Percentiles rank a stretch among this genome's conserved stretches.
These are phyloP conservation scores for Xylariaceae sp. DNA, from an alignment of 2,329 filamentous ascomycete genomes.

Conservation along the genomic window DNA sequence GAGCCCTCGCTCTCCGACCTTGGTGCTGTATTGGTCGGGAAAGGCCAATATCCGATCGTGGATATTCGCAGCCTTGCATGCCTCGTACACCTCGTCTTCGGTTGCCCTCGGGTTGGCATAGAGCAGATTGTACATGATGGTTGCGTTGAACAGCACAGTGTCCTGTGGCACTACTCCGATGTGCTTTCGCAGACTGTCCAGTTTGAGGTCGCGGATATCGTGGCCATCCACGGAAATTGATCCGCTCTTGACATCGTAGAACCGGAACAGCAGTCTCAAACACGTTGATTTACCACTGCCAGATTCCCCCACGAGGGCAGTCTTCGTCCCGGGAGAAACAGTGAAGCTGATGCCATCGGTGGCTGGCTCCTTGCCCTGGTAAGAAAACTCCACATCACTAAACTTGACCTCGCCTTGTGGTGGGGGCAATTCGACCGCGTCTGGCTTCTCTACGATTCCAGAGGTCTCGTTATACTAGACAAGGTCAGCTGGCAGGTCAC, in stretches of 20 bases:
- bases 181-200: slow-evolving; percentile 39
- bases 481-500: too few species aligned
- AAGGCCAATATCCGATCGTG: slow-evolving; percentile 51
- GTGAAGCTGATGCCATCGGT: slow-evolving; percentile 34
- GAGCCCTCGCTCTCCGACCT: slow-evolving; percentile 19
- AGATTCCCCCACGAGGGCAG: slow-evolving; percentile 38
- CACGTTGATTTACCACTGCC: slow-evolving; percentile 50
- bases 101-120: slow-evolving; percentile 48
- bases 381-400: slow-evolving; percentile 35
- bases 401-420: slow-evolving; percentile 33
- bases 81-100: slow-evolving; percentile 47
- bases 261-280: slow-evolving; percentile 50
- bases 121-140: slow-evolving; percentile 51
- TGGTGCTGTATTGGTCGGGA: slow-evolving; percentile 33
- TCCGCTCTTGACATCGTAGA: slow-evolving; percentile 49
- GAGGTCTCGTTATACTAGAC: slow-evolving; percentile 34
- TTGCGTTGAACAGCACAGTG: slow-evolving; percentile 50
- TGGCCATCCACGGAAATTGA: slow-evolving; percentile 48
- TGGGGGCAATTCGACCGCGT: slow-evolving; percentile 25
- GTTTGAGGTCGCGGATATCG: slow-evolving; percentile 40
- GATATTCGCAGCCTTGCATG: slow-evolving; percentile 48
- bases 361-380: slow-evolving; percentile 31
- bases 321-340: slow-evolving; percentile 36
- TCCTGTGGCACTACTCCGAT: slow-evolving; percentile 51
- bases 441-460: slow-evolving; percentile 33